These are phyloP conservation scores for Coffea humblotiana DNA, from an alignment of 305 asterid species.

Conservation along the genomic window DNA sequence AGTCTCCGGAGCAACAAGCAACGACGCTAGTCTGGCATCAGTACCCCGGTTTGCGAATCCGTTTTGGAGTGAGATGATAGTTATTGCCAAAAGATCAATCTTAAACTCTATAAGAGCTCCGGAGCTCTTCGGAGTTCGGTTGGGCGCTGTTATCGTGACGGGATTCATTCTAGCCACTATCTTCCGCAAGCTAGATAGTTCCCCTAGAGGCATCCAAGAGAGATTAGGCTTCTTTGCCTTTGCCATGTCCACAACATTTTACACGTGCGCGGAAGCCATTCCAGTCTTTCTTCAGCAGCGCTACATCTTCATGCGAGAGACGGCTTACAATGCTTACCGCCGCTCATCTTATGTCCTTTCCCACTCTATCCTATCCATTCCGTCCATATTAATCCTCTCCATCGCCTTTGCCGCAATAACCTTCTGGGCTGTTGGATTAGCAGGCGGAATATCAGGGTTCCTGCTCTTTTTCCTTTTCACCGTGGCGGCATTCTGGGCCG, in stretches of 20 bases:
- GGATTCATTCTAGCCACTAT: constrained; percentile 73
- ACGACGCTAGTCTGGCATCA: constrained; percentile 37
- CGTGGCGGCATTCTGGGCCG: constrained; percentile 54
- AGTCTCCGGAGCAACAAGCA: constrained; percentile 50
- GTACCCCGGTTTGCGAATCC: constrained; percentile 71
- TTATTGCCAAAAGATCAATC: constrained; percentile 63
- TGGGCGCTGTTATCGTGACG: constrained; percentile 63
- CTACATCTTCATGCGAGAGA: constrained; percentile 65
- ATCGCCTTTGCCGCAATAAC: constrained; percentile 38
- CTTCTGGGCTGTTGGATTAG: constrained; percentile 53
- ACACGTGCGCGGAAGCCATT: constrained; percentile 72
- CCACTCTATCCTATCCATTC: constrained; percentile 41
- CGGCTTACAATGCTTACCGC: constrained; percentile 63
- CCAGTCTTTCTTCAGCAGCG: constrained; percentile 65
- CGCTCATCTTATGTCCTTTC: constrained; percentile 51
- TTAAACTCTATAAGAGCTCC: constrained; percentile 71
- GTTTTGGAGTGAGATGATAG: constrained; percentile 65
- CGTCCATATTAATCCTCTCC: constrained; percentile 39
- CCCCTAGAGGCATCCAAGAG: constrained; percentile 76
- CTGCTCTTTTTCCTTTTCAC: constrained; percentile 39
- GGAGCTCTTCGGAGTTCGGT: constrained; percentile 60
- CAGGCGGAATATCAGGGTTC: constrained; percentile 49
- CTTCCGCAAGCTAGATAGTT: constrained; percentile 54
- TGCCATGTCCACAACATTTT: constrained; percentile 68
- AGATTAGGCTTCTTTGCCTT: constrained; percentile 68